These are phyloP conservation scores for Plasmodium ovale DNA, from an alignment of 169 alveolate species.

Conservation along the genomic window DNA sequence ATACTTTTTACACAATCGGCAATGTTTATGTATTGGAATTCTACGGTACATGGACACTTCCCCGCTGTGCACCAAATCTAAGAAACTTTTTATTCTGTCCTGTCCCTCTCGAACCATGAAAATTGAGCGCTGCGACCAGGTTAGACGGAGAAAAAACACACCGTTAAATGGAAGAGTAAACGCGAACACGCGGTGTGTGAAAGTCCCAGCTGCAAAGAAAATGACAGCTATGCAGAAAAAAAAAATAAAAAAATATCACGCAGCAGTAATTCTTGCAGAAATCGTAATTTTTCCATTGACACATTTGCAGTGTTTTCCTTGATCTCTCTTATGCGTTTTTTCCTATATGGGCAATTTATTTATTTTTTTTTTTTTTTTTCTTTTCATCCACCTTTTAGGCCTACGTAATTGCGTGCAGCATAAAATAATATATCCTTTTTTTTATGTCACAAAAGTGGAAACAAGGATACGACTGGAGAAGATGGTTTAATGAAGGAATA, in stretches of 20 bases:
- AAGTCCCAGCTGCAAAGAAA: too few species aligned
- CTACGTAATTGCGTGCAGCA: constrained; percentile 52
- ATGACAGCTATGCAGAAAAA: too few species aligned
- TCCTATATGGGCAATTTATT: not conserved
- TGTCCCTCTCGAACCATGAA: constrained; percentile 75
- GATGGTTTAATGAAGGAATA: too few species aligned
- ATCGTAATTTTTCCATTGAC: too few species aligned
- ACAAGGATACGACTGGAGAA: too few species aligned
- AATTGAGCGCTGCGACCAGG: constrained; percentile 62
- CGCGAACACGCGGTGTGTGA: too few species aligned
- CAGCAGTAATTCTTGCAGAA: too few species aligned
- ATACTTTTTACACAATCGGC: constrained; percentile 54
- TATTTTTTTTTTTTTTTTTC: constrained; percentile 26
- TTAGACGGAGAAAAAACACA: not conserved
- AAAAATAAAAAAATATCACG: too few species aligned
- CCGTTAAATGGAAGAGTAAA: too few species aligned
- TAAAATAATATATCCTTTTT: constrained; percentile 1
- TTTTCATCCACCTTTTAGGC: constrained; percentile 35
- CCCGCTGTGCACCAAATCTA: constrained; percentile 39
- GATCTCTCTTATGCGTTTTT: not conserved
- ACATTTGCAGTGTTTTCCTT: too few species aligned
- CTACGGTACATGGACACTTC: constrained; percentile 55
- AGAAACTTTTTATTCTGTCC: constrained; percentile 37
- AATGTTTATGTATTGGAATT: constrained; percentile 65
- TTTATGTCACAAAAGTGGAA: too few species aligned